These are phyloP conservation scores for Tulasnella sp. DNA, from an alignment of 768 basidiomycete genomes.

Conservation along the genomic window DNA sequence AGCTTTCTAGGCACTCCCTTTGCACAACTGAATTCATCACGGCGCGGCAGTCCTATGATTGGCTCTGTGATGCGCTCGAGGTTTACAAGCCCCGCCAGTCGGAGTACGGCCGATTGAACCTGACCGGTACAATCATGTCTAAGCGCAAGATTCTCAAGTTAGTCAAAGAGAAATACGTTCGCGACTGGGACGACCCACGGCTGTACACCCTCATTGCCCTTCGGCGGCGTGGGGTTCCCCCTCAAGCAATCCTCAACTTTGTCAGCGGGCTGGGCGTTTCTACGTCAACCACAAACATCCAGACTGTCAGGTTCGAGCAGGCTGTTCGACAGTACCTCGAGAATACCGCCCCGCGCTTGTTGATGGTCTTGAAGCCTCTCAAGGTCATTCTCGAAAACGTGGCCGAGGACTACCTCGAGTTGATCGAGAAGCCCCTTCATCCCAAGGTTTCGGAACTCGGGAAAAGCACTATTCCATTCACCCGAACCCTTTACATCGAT, in stretches of 20 bases:
- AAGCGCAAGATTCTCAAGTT: constrained; percentile 92
- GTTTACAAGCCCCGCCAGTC: constrained; percentile 97
- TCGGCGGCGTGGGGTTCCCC: constrained; percentile 92
- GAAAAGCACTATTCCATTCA: constrained; percentile 74
- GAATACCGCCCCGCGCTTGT: constrained; percentile 75
- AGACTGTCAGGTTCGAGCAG: constrained; percentile 86
- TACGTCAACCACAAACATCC: constrained; percentile 74
- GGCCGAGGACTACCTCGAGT: constrained; percentile 73
- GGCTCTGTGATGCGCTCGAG: constrained; percentile 96
- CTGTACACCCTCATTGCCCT: constrained; percentile 95
- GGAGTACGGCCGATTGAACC: constrained; percentile 87
- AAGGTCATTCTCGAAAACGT: constrained; percentile 91
- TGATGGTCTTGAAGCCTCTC: constrained; percentile 87
- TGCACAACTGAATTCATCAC: constrained; percentile 95
- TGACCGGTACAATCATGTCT: constrained; percentile 86
- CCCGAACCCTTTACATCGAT: constrained; percentile 87
- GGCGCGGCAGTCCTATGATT: constrained; percentile 96
- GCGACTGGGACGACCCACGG: constrained; percentile 96
- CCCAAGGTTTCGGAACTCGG: constrained; percentile 91
- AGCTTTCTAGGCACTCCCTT: constrained; percentile 72
- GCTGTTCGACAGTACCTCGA: constrained; percentile 85
- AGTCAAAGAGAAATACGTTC: constrained; percentile 78
- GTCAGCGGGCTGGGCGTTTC: constrained; percentile 94
- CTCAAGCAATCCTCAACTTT: constrained; percentile 89
- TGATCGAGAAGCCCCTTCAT: constrained; percentile 88